A percentile compares a stretch with the other conserved stretches of the same genome.
Conservation (phyloP, 352 stramenopile genomes). For the Globisporangium paddicum region DNA sequence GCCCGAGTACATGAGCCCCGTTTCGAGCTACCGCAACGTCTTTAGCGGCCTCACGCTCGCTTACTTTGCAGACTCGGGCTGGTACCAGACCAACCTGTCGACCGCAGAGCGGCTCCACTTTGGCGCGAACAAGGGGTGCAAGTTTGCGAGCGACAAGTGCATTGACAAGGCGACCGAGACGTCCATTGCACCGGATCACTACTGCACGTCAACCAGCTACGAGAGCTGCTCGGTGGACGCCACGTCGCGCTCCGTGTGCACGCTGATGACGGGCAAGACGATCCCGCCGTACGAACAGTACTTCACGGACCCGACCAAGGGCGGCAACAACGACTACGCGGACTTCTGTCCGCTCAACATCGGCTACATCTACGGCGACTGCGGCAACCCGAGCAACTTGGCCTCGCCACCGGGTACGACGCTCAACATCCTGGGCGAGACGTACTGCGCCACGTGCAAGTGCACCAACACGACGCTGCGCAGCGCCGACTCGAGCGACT, state of each 20-base stretch:
- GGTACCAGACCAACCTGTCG: constrained; percentile 63
- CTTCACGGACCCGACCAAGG: constrained; percentile 43
- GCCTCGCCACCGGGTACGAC: constrained; percentile 30
- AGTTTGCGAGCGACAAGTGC: constrained; percentile 63
- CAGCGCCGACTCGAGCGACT: constrained; percentile 50
- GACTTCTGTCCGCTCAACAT: constrained; percentile 81
- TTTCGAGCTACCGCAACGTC: constrained; percentile 72
- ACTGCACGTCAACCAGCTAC: constrained; percentile 42
- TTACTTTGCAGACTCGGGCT: constrained; percentile 82
- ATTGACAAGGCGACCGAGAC: constrained; percentile 44
- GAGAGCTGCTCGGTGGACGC: constrained; percentile 79
- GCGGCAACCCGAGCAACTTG: constrained; percentile 53
- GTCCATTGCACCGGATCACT: constrained; percentile 53
- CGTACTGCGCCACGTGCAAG: constrained; percentile 66
- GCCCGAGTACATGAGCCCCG: constrained; percentile 75
- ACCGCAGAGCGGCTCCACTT: constrained; percentile 58
- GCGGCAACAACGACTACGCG: constrained; percentile 58
- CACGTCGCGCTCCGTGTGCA: constrained; percentile 61
- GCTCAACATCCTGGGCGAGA: constrained; percentile 77
- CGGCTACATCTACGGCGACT: constrained; percentile 65
- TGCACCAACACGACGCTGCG: constrained; percentile 67
- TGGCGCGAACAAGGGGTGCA: constrained; percentile 55
- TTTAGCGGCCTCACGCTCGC: constrained; percentile 68
- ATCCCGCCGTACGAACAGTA: constrained; percentile 62
- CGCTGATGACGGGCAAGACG: constrained; percentile 27